A percentile compares a stretch with the other conserved stretches of the same genome.
Evolutionary conservation across 1,284 basidiomycete genomes (phyloP).

Genomic region (Tilletia caries): DNA sequence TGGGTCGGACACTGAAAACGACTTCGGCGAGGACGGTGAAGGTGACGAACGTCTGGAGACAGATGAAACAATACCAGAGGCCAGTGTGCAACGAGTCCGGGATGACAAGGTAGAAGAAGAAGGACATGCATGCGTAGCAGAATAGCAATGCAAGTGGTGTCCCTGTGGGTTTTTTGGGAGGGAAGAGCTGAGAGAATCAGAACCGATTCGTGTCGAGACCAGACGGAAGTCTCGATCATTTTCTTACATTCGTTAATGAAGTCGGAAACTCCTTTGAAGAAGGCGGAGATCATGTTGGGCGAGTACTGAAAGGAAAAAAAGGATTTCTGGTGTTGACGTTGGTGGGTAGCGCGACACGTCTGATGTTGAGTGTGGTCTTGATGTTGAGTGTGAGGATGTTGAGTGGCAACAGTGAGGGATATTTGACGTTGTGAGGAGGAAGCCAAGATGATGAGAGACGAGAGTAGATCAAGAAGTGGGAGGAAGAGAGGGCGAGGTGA

Average conservation of each 20-base stretch:
- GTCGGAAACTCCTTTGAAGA: slow-evolving; percentile 23
- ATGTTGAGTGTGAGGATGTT: not conserved
- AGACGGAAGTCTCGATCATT: no score
- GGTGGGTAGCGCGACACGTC: no score
- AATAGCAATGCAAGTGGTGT: slow-evolving; percentile 33
- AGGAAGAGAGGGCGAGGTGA: not conserved
- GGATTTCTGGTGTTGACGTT: no score
- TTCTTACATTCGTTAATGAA: slow-evolving; percentile 27
- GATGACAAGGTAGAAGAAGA: slow-evolving; percentile 41
- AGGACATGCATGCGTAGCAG: slow-evolving; percentile 25
- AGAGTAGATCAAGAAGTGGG: no score
- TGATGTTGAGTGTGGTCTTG: no score
- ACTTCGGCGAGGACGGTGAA: slow-evolving; percentile 40
- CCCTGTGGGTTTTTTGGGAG: slow-evolving; percentile 18
- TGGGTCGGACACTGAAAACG: slow-evolving; percentile 36
- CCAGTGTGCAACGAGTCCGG: slow-evolving; percentile 33
- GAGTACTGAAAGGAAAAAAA: not conserved
- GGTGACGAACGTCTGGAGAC: slow-evolving; percentile 35
- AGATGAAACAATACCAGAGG: slow-evolving; percentile 36
- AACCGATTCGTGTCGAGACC: no score
- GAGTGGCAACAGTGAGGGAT: not conserved
- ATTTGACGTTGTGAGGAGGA: not conserved
- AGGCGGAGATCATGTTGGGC: not conserved
- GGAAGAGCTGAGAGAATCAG: not conserved
- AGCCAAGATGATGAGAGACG: no score